These are phyloP conservation scores for Thielaviopsis punctulata DNA, from an alignment of 2,329 filamentous ascomycete genomes.

Conservation along the genomic window DNA sequence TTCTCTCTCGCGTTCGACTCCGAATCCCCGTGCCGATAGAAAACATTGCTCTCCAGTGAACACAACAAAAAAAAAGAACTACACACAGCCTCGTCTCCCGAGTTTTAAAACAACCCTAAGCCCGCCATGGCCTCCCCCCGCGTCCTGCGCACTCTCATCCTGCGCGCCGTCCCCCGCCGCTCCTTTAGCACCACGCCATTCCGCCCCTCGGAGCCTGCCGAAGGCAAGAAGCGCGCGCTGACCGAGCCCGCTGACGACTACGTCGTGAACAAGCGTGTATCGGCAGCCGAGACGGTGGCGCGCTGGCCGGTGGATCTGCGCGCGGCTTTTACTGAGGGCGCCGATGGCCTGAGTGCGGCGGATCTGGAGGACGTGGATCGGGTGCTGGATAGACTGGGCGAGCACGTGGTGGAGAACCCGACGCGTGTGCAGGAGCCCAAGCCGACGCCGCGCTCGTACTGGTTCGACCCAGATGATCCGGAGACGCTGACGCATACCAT, in stretches of 20 bases:
- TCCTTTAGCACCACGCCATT: background rate
- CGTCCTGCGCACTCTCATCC: background rate
- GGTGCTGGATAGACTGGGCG: slow-evolving; percentile 13
- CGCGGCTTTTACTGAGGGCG: slow-evolving; percentile 5
- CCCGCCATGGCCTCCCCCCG: background rate
- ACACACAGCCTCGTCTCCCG: no score
- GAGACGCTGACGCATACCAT: slow-evolving; percentile 32
- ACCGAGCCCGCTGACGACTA: slow-evolving; percentile 5
- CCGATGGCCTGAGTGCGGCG: slow-evolving; percentile 4
- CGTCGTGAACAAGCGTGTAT: slow-evolving; percentile 7
- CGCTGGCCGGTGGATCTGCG: slow-evolving; percentile 10
- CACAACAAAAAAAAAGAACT: no score
- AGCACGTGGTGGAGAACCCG: slow-evolving; percentile 12
- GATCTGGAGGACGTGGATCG: slow-evolving; percentile 7
- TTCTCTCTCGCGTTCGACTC: no score
- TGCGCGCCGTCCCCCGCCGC: background rate
- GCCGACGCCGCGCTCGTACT: slow-evolving; percentile 26
- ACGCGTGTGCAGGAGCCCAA: slow-evolving; percentile 12
- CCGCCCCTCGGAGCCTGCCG: no score
- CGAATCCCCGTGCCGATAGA: no score
- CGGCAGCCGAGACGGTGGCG: slow-evolving; percentile 9
- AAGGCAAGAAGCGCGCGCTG: slow-evolving; percentile 9
- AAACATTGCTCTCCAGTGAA: no score
- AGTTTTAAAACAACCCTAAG: background rate
- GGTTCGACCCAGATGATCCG: slow-evolving; percentile 32